Evolutionary conservation across 306 rosid genomes (phyloP), one percentile per base, ranked within the genome.

Genomic region (Senna siamea): DNA sequence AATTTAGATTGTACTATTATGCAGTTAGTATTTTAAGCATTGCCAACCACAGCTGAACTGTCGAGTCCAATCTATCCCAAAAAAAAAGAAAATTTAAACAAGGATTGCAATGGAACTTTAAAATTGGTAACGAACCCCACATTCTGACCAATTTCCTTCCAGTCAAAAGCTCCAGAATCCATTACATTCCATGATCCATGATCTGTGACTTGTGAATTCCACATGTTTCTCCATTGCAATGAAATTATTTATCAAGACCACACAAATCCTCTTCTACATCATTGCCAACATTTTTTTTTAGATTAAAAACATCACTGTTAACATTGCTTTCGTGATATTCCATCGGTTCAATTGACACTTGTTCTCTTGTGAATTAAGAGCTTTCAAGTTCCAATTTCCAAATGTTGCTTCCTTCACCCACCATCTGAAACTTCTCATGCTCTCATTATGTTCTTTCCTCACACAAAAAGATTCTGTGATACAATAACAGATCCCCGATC

Each of bases 371-470:
- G 66, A 18, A 14, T 20, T 8, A 0, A 6, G 35, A 65, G 35
- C 23, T 15, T 9, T 17, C 41, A 47, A 48, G 15, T 43, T 23
- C 55, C 55, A 53, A 12, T 2, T 22, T 44, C 38, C 35, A 64
- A 66, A 22, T 20, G 14, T 10, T 20, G 60, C 15, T 54, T 54
- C 62, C 62, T 23, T 56, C 18, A 26, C 62, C 62, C 62, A 56
- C 35, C 19, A 28, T 56, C 38, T 56, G 62, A 34, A 26, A 56
- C 19, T 22, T 22, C 34, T 9, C 60, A 57, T 30, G 43, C 41
- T 15, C 65, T 14, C 65, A 32, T 32, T 30, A 32, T 8, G 65
- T 2, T 58, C 43, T 14, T 8, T 12, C 19, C 38, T 57, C 18
- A 5, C 40, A 2, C 10, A 26, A 57, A 38, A 28, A 28, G 19